phyloP scores from a whole-genome alignment of 192 early-diverging fungal genomes.

The Funneliformis geosporum region DNA sequence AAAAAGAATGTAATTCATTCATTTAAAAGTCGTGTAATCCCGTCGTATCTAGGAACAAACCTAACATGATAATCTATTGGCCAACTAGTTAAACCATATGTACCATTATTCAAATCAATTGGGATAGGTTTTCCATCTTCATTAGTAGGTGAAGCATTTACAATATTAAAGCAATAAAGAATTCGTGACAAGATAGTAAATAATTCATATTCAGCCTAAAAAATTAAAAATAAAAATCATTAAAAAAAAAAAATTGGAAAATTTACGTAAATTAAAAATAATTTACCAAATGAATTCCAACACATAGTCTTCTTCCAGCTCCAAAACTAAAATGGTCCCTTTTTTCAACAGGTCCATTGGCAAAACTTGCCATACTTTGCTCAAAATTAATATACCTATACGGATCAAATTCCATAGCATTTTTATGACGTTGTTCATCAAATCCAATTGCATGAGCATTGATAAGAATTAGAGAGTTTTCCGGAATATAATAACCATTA shows the following conservation, averaged over 20 bases:
- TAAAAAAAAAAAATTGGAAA: too few species aligned
- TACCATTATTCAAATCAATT: not conserved
- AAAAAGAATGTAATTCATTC: not conserved
- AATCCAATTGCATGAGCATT: slow-evolving; percentile 56
- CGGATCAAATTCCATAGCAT: slow-evolving; percentile 54
- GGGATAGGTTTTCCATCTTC: too few species aligned
- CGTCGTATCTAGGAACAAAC: not conserved
- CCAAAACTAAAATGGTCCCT: slow-evolving; percentile 30
- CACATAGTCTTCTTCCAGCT: slow-evolving; percentile 30
- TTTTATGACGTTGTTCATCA: slow-evolving; percentile 39
- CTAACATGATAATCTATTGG: not conserved
- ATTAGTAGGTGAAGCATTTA: not conserved
- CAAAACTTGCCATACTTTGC: not conserved
- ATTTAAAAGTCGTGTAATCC: too few species aligned
- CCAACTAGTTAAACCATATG: not conserved
- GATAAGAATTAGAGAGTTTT: slow-evolving; percentile 51
- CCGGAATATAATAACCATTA: slow-evolving; percentile 52
- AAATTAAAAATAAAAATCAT: not conserved
- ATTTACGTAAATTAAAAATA: not conserved
- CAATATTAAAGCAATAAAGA: not conserved
- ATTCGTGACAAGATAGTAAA: not conserved
- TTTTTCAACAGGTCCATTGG: not conserved
- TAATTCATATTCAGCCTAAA: not conserved
- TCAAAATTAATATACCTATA: slow-evolving; percentile 33
- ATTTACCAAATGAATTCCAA: slow-evolving; percentile 20